These are phyloP conservation scores for Pestalotiopsis sp. DNA, from an alignment of 2,329 filamentous ascomycete species.

Conservation along the genomic window DNA sequence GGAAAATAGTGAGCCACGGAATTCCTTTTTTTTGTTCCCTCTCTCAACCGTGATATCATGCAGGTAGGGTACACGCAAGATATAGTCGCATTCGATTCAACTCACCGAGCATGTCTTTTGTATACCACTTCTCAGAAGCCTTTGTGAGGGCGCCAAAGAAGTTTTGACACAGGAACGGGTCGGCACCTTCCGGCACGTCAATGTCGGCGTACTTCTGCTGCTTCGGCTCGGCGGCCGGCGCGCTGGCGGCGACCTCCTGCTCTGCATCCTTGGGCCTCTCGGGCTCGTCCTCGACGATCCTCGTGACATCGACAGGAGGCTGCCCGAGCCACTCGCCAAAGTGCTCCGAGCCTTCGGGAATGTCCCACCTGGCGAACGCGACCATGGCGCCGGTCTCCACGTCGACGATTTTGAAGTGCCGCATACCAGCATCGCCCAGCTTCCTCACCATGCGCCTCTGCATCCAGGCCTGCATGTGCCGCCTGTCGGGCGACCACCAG, in stretches of 20 bases:
- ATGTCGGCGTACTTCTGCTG: constrained; percentile 6
- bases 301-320: constrained; percentile 18
- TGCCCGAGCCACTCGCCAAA: constrained; percentile 25
- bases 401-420: constrained; percentile 37
- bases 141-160: constrained; percentile 33
- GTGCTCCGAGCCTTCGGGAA: constrained; percentile 27
- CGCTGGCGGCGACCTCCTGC: constrained; percentile 15
- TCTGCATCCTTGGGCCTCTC: constrained; percentile 14
- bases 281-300: constrained; percentile 12
- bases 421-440: constrained; percentile 29
- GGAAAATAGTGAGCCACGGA: not conserved
- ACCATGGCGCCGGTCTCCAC: constrained; percentile 27
- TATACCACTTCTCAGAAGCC: constrained; percentile 31
- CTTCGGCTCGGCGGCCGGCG: constrained; percentile 17
- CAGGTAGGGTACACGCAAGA: not conserved
- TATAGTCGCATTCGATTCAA: not conserved
- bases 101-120: constrained; percentile 36
- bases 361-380: constrained; percentile 37
- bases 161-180: constrained; percentile 26
- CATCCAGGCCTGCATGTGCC: constrained; percentile 32
- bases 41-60: not conserved
- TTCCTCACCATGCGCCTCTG: constrained; percentile 26
- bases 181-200: constrained; percentile 32
- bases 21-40: too few relatives aligned
- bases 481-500: constrained; percentile 31